Conservation (phyloP, 192 early-diverging fungal genomes). For the Lobosporangium transversale region DNA sequence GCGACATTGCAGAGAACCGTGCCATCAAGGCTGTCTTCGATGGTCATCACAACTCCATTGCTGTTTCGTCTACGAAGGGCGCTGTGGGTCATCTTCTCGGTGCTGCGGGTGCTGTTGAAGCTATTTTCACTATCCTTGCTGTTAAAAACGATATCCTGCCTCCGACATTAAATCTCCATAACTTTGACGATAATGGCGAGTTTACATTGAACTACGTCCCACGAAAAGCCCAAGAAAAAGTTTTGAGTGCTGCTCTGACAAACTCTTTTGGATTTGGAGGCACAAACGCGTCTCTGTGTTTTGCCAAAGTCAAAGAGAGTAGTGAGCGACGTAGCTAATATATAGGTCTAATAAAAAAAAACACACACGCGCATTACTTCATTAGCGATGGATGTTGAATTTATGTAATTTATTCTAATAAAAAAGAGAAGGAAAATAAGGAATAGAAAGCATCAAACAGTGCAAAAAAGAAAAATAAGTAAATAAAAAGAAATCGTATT, state of each 20-base stretch:
- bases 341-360: slow-evolving; percentile 1
- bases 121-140: slow-evolving; percentile 86
- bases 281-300: slow-evolving; percentile 77
- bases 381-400: too few species aligned
- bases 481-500: neutral
- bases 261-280: slow-evolving; percentile 96
- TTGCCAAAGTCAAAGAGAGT: slow-evolving; percentile 60
- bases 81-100: slow-evolving; percentile 95
- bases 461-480: neutral
- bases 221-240: slow-evolving; percentile 66
- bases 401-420: neutral
- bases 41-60: slow-evolving; percentile 56
- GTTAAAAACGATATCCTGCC: slow-evolving; percentile 81
- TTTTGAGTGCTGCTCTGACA: slow-evolving; percentile 75
- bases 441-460: neutral
- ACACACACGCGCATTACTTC: neutral
- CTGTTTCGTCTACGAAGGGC: slow-evolving; percentile 91
- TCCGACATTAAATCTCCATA: slow-evolving; percentile 85
- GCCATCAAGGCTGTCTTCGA: slow-evolving; percentile 87
- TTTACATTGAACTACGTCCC: slow-evolving; percentile 90
- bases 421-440: slow-evolving; percentile 9
- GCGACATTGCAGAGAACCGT: slow-evolving; percentile 86
- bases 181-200: slow-evolving; percentile 65
- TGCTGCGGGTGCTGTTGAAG: slow-evolving; percentile 94
- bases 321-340: neutral